Percentiles rank a stretch among this genome's conserved stretches.
Evolutionary conservation across 495 filamentous ascomycete genomes (phyloP).

Genomic region (Talaromyces thailandensis): DNA sequence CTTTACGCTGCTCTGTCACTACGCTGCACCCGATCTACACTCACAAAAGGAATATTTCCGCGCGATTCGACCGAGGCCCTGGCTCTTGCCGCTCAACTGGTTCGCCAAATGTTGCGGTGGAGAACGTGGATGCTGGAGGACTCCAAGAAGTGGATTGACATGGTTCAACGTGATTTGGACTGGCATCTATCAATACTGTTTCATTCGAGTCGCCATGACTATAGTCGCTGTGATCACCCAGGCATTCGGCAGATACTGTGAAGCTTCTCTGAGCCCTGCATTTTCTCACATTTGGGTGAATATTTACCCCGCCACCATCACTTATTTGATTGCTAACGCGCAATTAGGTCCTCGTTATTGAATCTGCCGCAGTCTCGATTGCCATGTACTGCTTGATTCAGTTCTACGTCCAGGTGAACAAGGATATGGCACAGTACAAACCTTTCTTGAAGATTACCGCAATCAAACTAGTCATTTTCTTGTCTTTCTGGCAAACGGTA

Average conservation of each 20-base stretch:
- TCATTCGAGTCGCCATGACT: conserved; percentile 78
- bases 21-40: conserved; percentile 59
- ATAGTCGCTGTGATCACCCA: conserved; percentile 69
- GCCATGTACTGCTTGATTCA: conserved; percentile 92
- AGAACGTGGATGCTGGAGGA: conserved; percentile 57
- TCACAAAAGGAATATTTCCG: conserved; percentile 70
- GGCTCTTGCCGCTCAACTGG: conserved; percentile 49
- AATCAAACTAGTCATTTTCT: conserved; percentile 91
- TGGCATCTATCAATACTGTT: conserved; percentile 83
- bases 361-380: conserved; percentile 65
- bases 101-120: conserved; percentile 61
- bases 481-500: conserved; percentile 85
- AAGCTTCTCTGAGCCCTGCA: conserved; percentile 62
- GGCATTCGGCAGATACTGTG: conserved; percentile 62
- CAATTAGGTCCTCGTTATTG: conserved; percentile 53
- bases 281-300: conserved; percentile 81
- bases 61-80: conserved; percentile 45
- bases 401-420: conserved; percentile 72
- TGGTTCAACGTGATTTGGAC: conserved; percentile 53
- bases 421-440: conserved; percentile 54
- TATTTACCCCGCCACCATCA: not conserved
- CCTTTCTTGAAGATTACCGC: conserved; percentile 79
- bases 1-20: conserved; percentile 65
- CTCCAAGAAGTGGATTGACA: conserved; percentile 12
- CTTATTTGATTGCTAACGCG: conserved; percentile 10